phyloP scores from a whole-genome alignment of 75 land plant species.

The Picea glauca region DNA sequence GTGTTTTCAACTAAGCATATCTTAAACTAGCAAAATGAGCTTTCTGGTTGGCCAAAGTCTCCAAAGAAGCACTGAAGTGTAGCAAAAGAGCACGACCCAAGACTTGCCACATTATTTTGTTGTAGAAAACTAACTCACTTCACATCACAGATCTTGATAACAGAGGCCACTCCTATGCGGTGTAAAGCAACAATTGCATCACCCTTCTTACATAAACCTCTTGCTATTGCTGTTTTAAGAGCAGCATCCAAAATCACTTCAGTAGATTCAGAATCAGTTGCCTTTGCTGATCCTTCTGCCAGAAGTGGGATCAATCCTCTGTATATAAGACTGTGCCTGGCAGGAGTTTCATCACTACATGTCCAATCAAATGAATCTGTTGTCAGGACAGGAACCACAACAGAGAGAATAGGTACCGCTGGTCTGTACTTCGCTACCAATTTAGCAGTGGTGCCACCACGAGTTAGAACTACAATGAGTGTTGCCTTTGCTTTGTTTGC shows the following conservation, averaged over 20 bases:
- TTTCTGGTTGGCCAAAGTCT: no score
- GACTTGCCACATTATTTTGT: no score
- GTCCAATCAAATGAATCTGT: conserved; percentile 75
- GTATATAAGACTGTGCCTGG: conserved; percentile 75
- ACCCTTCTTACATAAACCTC: conserved; percentile 58
- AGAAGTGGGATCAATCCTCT: conserved; percentile 76
- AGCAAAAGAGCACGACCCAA: no score
- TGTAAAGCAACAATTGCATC: conserved; percentile 88
- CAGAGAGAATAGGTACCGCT: conserved; percentile 77
- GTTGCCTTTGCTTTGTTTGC: conserved; percentile 78
- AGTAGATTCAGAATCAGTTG: conserved; percentile 87
- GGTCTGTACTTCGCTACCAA: conserved; percentile 92
- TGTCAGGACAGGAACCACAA: conserved; percentile 80
- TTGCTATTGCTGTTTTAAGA: conserved; percentile 44
- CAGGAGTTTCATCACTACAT: conserved; percentile 79
- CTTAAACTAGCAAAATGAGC: no score
- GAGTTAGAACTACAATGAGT: conserved; percentile 80
- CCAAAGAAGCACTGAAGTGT: no score
- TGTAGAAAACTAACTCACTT: conserved; percentile 23
- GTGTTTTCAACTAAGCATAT: no score
- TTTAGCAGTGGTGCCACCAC: conserved; percentile 90
- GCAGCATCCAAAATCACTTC: conserved; percentile 84
- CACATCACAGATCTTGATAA: conserved; percentile 80
- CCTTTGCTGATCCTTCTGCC: conserved; percentile 79
- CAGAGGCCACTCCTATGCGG: conserved; percentile 82